Evolutionary conservation across 306 rosid species (phyloP).

Genomic region (Vigna radiata): DNA sequence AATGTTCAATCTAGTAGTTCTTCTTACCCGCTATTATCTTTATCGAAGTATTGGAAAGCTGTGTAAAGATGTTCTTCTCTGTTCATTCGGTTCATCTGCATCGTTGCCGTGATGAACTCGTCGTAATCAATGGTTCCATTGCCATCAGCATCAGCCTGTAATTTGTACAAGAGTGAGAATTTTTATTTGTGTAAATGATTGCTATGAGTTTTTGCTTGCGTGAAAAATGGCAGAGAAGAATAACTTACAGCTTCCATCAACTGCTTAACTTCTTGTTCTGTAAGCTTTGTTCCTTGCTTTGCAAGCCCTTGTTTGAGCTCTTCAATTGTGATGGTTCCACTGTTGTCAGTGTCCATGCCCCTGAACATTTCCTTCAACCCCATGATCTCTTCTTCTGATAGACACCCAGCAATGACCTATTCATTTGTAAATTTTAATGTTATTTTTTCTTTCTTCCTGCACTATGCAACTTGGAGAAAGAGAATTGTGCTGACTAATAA

Average conservation of each 20-base stretch:
- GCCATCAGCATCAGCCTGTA: slow-evolving; percentile 96
- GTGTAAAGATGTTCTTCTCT: slow-evolving; percentile 96
- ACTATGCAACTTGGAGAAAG: neutral
- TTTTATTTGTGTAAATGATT: neutral
- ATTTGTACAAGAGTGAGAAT: slow-evolving; percentile 24
- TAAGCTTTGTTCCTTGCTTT: slow-evolving; percentile 78
- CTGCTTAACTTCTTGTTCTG: slow-evolving; percentile 84
- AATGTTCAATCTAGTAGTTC: neutral
- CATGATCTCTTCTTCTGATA: slow-evolving; percentile 93
- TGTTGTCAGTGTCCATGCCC: slow-evolving; percentile 84
- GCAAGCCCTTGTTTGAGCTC: slow-evolving; percentile 92
- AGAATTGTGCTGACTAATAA: neutral
- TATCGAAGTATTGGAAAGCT: slow-evolving; percentile 93
- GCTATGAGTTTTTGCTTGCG: neutral
- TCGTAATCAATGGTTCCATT: slow-evolving; percentile 91
- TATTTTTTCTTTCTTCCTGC: neutral
- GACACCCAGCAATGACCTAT: slow-evolving; percentile 90
- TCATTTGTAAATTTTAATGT: slow-evolving; percentile 9
- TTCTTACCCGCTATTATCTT: slow-evolving; percentile 91
- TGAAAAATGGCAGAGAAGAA: neutral
- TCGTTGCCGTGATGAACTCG: slow-evolving; percentile 96
- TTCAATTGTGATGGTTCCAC: slow-evolving; percentile 92
- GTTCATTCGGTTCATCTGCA: slow-evolving; percentile 92
- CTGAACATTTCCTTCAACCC: slow-evolving; percentile 91
- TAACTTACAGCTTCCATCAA: slow-evolving; percentile 84